Conservation (phyloP, 1,284 basidiomycete genomes). For the Ceratobasidium sp. region DNA sequence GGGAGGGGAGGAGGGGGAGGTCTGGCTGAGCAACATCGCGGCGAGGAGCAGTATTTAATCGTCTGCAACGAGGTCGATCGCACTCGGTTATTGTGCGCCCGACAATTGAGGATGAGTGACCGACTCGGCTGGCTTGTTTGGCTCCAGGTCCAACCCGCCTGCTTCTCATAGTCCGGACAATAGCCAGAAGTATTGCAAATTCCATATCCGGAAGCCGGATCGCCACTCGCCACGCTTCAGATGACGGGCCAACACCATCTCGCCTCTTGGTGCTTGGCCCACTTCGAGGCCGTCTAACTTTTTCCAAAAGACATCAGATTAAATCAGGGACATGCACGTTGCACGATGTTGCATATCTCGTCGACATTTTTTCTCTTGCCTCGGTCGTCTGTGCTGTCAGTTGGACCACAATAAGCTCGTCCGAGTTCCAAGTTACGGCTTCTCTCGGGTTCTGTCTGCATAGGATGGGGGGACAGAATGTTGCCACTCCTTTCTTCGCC, state of each 20-base stretch:
- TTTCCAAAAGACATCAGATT: not conserved
- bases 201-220: slow-evolving; percentile 2
- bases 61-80: not conserved
- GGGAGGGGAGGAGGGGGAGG: not conserved
- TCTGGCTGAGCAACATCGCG: no score
- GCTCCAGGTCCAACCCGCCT: slow-evolving; percentile 18
- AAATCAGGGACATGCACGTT: slow-evolving; percentile 10
- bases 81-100: slow-evolving; percentile 26
- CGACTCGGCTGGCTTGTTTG: slow-evolving; percentile 33
- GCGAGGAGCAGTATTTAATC: slow-evolving; percentile 21
- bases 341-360: no score
- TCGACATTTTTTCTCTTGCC: not conserved
- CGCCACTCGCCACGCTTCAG: not conserved
- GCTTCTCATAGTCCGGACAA: slow-evolving; percentile 35
- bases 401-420: slow-evolving; percentile 18
- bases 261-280: no score
- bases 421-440: not conserved
- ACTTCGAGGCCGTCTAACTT: not conserved
- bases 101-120: slow-evolving; percentile 43
- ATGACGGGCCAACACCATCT: slow-evolving; percentile 36
- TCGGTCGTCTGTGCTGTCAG: not conserved
- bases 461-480: not conserved
- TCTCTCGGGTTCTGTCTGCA: slow-evolving; percentile 4
- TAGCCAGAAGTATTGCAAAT: slow-evolving; percentile 32
- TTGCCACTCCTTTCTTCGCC: slow-evolving; percentile 15